Base-by-base conservation (phyloP, 2,329 filamentous ascomycete species). In the Paracamarosporium sp. region DNA sequence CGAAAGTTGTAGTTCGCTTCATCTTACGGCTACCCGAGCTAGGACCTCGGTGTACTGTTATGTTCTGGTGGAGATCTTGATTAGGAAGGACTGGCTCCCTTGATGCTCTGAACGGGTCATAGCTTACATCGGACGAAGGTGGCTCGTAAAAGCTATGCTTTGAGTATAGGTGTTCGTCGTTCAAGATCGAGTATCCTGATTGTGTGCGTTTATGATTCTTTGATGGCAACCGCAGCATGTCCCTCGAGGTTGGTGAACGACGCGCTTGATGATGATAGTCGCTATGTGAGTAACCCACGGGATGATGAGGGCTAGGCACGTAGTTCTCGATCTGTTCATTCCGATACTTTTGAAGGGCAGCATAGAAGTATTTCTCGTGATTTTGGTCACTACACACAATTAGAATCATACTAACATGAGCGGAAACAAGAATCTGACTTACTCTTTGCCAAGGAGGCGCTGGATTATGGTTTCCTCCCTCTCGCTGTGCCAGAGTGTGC, bases 351-450 rank as follows among this genome's bases (percentile, higher is more conserved):
- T 90, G 79, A 7, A 99, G 84, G 20, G 96, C 85, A 77, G 88
- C 90, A 76, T 98, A 99, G 76, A 98, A 97, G 64, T 94, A 85
- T 71, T 97, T 96, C 72, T 97, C 93, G 54, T 97, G 92, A 63
- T 96, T 98, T 4, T 86, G 82, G 62, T 90, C 94, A 57, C 31
- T 48, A 24, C 30, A n/a, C 38, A 44, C 40, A 30, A n/a, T 55
- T 38, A 59, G 53, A 55, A 40, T 31, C 30, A 22, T 25, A 31
- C 1, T 30, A 20, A 22, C 13, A 3, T 27, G 11, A 35, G 12
- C 40, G n/a, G 3, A 30, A 5, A 22, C 13, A 25, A 36, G 15
- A 3, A 31, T 12, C 31, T 20, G 3, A 65, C 75, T 74, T 74
- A 78, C 66, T 82, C 79, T 41, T 76, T 68, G 64, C 75, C 80